Percentiles rank a stretch among this genome's conserved stretches.
These are phyloP conservation scores for Neurospora pannonica DNA, from an alignment of 495 filamentous ascomycete genomes.

Conservation along the genomic window DNA sequence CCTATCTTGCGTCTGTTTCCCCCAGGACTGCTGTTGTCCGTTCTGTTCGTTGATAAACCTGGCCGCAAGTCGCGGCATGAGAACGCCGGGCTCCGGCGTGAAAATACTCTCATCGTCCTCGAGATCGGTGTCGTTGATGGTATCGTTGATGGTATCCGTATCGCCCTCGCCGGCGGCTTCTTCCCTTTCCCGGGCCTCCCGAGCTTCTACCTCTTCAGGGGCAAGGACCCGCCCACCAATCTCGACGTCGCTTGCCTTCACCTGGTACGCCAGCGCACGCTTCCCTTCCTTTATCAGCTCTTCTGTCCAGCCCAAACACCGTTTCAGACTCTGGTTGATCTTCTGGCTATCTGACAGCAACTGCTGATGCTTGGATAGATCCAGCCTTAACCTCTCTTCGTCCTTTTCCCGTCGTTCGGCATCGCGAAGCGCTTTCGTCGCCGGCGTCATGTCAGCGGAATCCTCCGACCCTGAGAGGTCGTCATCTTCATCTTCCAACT, in stretches of 20 bases:
- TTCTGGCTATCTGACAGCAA: conserved; percentile 80
- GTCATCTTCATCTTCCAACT: conserved; percentile 30
- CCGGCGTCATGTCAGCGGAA: conserved; percentile 39
- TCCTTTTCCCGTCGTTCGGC: conserved; percentile 48
- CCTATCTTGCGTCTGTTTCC: conserved; percentile 36
- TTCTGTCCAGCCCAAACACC: conserved; percentile 80
- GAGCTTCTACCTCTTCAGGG: conserved; percentile 30
- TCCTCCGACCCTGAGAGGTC: conserved; percentile 30
- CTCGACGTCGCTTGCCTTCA: conserved; percentile 67
- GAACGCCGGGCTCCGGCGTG: conserved; percentile 11
- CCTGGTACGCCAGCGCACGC: conserved; percentile 73
- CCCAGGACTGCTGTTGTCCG: conserved; percentile 14
- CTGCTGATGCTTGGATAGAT: conserved; percentile 81
- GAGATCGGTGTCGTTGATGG: conserved; percentile 9
- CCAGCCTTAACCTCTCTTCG: conserved; percentile 67
- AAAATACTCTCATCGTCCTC: conserved; percentile 18
- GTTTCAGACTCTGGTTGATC: conserved; percentile 85
- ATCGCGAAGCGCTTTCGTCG: conserved; percentile 33
- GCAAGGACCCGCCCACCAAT: conserved; percentile 71
- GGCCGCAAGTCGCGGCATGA: conserved; percentile 3
- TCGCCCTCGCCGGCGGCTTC: conserved; percentile 36
- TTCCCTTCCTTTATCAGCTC: conserved; percentile 80
- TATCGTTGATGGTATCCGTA: not conserved
- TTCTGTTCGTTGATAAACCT: not conserved
- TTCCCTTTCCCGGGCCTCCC: conserved; percentile 42